phyloP scores from a whole-genome alignment of 192 early-diverging fungal genomes.

The Coemansia sp. region DNA sequence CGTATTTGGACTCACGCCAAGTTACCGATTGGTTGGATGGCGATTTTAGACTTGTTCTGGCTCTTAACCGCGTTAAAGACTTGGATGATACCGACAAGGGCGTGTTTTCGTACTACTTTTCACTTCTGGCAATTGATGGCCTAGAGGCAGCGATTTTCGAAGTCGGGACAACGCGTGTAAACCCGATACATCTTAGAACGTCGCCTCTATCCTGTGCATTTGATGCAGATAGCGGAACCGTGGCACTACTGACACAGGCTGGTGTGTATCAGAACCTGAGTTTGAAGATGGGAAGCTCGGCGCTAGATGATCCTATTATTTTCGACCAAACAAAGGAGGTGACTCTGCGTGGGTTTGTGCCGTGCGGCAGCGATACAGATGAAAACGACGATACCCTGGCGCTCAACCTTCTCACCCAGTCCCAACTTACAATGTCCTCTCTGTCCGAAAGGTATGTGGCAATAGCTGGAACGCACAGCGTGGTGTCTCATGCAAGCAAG shows the following conservation, averaged over 20 bases:
- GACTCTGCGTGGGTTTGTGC: constrained; percentile 47
- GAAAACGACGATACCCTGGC: constrained; percentile 9
- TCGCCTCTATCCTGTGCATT: constrained; percentile 48
- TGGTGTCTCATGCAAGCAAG: constrained; percentile 40
- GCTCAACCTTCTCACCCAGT: constrained; percentile 31
- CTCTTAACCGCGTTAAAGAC: constrained; percentile 18
- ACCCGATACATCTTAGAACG: constrained; percentile 25
- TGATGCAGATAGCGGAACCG: constrained; percentile 43
- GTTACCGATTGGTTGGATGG: constrained; percentile 48
- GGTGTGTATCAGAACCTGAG: constrained; percentile 40
- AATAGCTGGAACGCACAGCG: constrained; percentile 53
- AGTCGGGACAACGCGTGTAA: constrained; percentile 46
- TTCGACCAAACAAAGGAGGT: constrained; percentile 40
- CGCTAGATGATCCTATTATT: constrained; percentile 45
- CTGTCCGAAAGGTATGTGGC: constrained; percentile 51
- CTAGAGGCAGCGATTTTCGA: constrained; percentile 28
- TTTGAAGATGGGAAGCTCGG: constrained; percentile 36
- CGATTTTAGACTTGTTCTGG: constrained; percentile 31
- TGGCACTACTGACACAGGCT: constrained; percentile 39
- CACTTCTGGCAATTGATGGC: constrained; percentile 38
- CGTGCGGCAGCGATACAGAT: constrained; percentile 17
- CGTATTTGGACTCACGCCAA: constrained; percentile 52
- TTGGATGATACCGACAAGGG: constrained; percentile 12
- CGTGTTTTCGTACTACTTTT: constrained; percentile 22
- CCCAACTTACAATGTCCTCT: constrained; percentile 35